A percentile compares a stretch with the other conserved stretches of the same genome.
Conservation (phyloP, 1,284 basidiomycete species). For the Ceratobasidium sp. region DNA sequence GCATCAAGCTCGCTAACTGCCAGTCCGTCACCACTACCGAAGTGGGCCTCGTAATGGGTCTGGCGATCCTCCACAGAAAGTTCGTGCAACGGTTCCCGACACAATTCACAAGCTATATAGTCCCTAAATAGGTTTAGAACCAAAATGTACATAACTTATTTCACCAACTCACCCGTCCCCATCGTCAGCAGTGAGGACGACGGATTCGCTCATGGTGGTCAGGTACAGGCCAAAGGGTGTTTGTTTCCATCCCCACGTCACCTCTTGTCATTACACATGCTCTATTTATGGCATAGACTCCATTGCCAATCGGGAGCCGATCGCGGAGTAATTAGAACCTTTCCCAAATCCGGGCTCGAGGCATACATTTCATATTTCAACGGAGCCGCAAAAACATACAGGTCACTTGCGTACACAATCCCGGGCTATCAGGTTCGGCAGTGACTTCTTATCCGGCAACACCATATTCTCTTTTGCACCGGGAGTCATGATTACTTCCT, state of each 20-base stretch:
- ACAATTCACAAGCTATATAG: constrained; percentile 24
- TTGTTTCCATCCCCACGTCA: neutral
- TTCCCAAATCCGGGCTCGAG: neutral
- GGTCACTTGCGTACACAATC: constrained; percentile 12
- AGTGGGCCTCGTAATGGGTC: constrained; percentile 44
- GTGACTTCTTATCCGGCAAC: constrained; percentile 17
- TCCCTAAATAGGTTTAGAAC: neutral
- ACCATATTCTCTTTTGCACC: constrained; percentile 26
- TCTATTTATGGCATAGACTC: constrained; percentile 7
- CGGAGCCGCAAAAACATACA: neutral
- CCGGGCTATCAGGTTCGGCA: constrained; percentile 23
- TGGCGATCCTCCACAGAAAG: constrained; percentile 40
- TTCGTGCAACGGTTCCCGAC: constrained; percentile 37
- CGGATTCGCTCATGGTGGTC: constrained; percentile 28
- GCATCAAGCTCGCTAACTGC: constrained; percentile 40
- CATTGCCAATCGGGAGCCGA: constrained; percentile 6
- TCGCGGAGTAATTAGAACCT: neutral
- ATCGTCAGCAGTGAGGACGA: constrained; percentile 4
- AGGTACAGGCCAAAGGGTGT: neutral
- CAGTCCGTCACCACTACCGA: constrained; percentile 38
- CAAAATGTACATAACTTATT: neutral
- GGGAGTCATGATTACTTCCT: constrained; percentile 28
- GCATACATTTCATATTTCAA: neutral
- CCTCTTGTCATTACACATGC: neutral
- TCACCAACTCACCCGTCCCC: constrained; percentile 9